phyloP scores from a whole-genome alignment of 768 basidiomycete species.

The Harrya chromipes region DNA sequence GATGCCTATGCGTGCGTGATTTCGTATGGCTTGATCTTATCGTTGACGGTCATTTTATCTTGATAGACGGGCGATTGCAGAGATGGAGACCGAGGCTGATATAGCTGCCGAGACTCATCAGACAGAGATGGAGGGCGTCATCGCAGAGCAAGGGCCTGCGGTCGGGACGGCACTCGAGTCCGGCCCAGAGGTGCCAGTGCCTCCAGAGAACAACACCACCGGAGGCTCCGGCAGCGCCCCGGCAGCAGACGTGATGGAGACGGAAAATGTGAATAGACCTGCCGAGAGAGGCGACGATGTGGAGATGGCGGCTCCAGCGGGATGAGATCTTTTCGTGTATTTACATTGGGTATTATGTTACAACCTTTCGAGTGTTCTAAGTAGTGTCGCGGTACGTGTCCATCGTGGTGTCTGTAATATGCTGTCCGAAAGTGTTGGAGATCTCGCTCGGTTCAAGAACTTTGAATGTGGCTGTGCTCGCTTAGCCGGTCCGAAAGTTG shows the following conservation, averaged over 20 bases:
- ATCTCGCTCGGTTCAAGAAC: no score
- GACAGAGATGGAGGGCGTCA: constrained; percentile 8
- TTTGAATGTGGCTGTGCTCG: no score
- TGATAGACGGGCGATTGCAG: constrained; percentile 41
- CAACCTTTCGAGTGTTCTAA: no score
- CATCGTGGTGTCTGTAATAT: no score
- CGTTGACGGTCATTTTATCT: not conserved
- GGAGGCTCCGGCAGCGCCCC: no score
- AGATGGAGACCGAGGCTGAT: constrained; percentile 44
- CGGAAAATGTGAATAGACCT: not conserved
- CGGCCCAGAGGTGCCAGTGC: not conserved
- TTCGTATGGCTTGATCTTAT: not conserved
- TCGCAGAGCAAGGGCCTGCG: not conserved
- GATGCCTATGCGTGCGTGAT: constrained; percentile 59
- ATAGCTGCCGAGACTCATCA: constrained; percentile 1
- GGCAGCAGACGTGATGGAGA: not conserved
- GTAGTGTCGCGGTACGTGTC: no score
- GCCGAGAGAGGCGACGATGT: not conserved
- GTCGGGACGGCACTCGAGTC: not conserved
- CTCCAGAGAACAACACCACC: not conserved
- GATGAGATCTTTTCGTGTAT: constrained; percentile 11
- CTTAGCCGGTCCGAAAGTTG: no score
- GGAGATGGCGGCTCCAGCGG: constrained; percentile 2
- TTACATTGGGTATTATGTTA: not conserved
- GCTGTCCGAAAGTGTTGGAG: no score